Base-by-base conservation (phyloP, 1,284 basidiomycete species). In the Ganoderma leucocontextum region DNA sequence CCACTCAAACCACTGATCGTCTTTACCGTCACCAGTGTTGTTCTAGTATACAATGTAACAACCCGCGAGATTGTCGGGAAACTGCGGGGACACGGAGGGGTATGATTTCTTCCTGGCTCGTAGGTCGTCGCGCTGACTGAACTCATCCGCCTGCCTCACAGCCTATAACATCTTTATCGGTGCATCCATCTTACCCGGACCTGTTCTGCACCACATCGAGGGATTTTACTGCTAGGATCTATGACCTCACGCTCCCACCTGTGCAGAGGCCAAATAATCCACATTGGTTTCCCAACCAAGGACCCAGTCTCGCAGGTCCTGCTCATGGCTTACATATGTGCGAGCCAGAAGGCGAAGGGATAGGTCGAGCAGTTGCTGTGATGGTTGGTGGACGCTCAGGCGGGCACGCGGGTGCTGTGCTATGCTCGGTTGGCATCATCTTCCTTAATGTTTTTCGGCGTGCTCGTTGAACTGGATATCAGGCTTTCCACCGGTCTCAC, bases 21-120 rank as follows among this genome's bases (percentile, higher is more conserved):
- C 22, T 84, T 89, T 67, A 82, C 88, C 8, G 78, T 82, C 38
- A 80, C 82, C 38, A 85, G 84, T 62, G 70, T 89, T 15, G 70
- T 92, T 22, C 88, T 87, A 73, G 79, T 91, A 25, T 82, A 87
- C 72, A 82, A 87, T 68, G 78, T 85, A 5, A 78, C 78, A 59
- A 77, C 75, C 19, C 78, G 80, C 41, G 75, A 77, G 3, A 68
- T 88, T 10, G 66, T 84, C 3, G 83, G 87, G 15, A 80, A 79
- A 66, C 79, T 91, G 41, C 86, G 87, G 62, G 91, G 91, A 1
- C 92, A 93, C 74, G 91, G 91, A 35, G 89, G 88, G 41, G 91
- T 91, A 79, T 78, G 87, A 77, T 4, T 36, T 7, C 25, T 17
- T 38, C 57, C 66, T 25, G 64, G 22, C 35, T 62, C 29, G 65